These are phyloP conservation scores for Allium sativum DNA, from an alignment of 106 monocot genomes.

Conservation along the genomic window DNA sequence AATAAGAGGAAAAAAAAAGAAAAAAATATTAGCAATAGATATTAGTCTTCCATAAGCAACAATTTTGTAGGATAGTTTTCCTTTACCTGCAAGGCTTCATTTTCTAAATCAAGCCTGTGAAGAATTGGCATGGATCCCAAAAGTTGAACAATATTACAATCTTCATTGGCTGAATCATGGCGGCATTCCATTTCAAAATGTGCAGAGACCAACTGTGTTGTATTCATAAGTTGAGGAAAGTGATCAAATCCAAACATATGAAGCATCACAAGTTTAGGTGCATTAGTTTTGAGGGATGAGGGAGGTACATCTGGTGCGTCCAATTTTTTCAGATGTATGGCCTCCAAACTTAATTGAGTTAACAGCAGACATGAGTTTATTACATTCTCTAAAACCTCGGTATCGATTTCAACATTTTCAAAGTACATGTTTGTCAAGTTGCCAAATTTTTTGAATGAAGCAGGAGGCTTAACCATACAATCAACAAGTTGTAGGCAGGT, in stretches of 20 bases:
- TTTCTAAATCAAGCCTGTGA: background rate
- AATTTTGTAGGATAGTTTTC: background rate
- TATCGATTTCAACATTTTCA: background rate
- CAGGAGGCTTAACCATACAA: background rate
- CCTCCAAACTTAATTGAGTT: no score
- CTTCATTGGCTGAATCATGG: no score
- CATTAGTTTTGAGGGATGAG: background rate
- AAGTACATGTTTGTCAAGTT: background rate
- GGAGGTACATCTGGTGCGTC: no score
- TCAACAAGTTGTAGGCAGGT: background rate
- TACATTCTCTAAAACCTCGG: background rate
- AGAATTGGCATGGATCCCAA: no score
- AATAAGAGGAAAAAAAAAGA: background rate
- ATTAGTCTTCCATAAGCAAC: no score
- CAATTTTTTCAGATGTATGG: no score
- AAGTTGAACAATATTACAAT: no score
- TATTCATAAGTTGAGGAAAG: no score
- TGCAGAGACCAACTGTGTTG: no score
- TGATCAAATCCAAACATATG: no score
- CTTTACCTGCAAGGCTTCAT: background rate
- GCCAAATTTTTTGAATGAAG: constrained; percentile 3
- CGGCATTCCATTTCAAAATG: no score
- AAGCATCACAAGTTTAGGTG: no score
- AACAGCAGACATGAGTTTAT: background rate
- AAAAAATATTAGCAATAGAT: background rate